Base-by-base conservation (phyloP, 1,139 yeast species). In the Pichia sp. region DNA sequence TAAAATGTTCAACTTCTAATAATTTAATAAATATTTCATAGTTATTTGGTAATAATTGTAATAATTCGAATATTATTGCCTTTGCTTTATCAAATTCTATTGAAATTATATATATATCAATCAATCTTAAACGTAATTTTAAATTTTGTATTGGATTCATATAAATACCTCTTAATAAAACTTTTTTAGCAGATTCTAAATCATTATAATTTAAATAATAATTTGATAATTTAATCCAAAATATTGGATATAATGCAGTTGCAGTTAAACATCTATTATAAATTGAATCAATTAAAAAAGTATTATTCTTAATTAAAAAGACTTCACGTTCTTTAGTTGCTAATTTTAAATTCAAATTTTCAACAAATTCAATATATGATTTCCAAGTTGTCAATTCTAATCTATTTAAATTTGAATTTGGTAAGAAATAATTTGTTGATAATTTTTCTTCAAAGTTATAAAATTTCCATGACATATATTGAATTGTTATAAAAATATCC, bases 141-240 rank as follows among this genome's bases (percentile, higher is more conserved):
- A 65, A 55, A 45, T 65, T 67, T 40, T 62, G 62, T 2, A 57
- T 39, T 10, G 63, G 58, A 31, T 57, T 57, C 18, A 51, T 39
- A 34, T 63, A 56, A 2, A 66, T 56, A 1, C 74, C 76, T n/a
- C 29, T 53, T 7, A 51, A n/a, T 9, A 79, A 54, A 0, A 74
- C 51, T 27, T 66, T 65, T 42, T 67, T 66, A 0, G 81, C 79
- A 9, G 59, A 55, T 11, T 64, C 64, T 26, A 64, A 52, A 28
- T 69, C 57, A 26, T 66, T 62, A 18, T 59, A 51, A 36, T 62
- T 59, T 1, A 76, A 57, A 44, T 68, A 66, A 55, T 66, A 76
- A 56, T 86, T 73, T 2, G 79, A 67, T 58, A 78, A 83, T 45
- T 79, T 74, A 30, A 82, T 61, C 90, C 94, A 86, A 42, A 85